Evolutionary conservation across 257 asterid genomes (phyloP).

Genomic region (Leptodermis oblonga): DNA sequence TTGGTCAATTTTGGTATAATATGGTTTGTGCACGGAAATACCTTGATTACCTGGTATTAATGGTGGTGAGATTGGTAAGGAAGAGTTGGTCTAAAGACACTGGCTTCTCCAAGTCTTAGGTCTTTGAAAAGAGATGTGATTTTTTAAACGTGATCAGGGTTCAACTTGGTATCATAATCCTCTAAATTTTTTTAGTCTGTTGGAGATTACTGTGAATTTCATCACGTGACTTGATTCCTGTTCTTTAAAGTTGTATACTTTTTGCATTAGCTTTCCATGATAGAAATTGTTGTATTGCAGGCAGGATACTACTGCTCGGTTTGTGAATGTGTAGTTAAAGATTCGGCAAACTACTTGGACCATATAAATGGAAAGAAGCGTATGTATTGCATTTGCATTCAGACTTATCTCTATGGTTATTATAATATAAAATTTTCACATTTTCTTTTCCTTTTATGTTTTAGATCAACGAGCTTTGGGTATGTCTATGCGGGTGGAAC

Average conservation of each 20-base stretch:
- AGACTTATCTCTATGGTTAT: constrained; percentile 1
- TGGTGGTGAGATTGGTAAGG: not conserved
- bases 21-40: not conserved
- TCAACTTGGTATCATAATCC: not conserved
- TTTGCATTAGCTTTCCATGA: constrained; percentile 10
- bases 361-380: constrained; percentile 99
- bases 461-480: constrained; percentile 99
- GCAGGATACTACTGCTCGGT: constrained; percentile 98
- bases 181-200: not conserved
- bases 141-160: not conserved
- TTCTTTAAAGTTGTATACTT: not conserved
- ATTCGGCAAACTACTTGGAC: constrained; percentile 98
- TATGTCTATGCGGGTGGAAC: constrained; percentile 97
- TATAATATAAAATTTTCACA: constrained; percentile 7
- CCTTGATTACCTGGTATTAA: not conserved
- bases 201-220: not conserved
- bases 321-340: constrained; percentile 97
- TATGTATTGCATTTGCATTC: constrained; percentile 32
- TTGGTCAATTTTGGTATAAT: not conserved
- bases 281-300: constrained; percentile 44
- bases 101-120: not conserved
- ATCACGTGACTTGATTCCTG: not conserved
- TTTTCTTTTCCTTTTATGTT: constrained; percentile 7
- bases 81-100: not conserved
- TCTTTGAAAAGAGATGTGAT: not conserved